Conservation (phyloP, 2,329 filamentous ascomycete genomes). For the Aspergillus sp. region DNA sequence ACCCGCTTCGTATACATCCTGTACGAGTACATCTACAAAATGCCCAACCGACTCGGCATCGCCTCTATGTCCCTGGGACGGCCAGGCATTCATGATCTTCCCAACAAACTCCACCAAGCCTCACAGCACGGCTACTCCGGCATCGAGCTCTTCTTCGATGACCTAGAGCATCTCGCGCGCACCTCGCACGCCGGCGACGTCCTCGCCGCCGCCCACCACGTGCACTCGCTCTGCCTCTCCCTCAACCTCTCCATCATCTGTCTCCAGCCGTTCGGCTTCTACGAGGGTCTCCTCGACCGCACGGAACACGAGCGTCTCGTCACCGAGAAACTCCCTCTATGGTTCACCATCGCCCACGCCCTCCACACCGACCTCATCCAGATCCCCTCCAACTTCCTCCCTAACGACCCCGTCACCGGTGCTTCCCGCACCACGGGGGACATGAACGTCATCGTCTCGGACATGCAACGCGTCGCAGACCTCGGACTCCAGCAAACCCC, state of each 20-base stretch:
- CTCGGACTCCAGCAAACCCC: slow-evolving; percentile 59
- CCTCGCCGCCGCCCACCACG: slow-evolving; percentile 30
- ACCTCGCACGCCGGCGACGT: slow-evolving; percentile 24
- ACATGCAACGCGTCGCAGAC: slow-evolving; percentile 66
- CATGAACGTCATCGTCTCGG: slow-evolving; percentile 57
- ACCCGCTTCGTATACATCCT: neutral
- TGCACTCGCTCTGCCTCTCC: slow-evolving; percentile 50
- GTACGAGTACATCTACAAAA: slow-evolving; percentile 8
- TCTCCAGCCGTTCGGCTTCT: slow-evolving; percentile 75
- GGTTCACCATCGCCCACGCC: slow-evolving; percentile 65
- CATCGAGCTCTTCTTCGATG: slow-evolving; percentile 40
- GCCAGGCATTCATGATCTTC: slow-evolving; percentile 67
- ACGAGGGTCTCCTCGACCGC: slow-evolving; percentile 70
- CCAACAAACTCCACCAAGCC: slow-evolving; percentile 68
- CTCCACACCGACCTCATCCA: slow-evolving; percentile 71
- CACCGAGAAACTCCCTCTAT: slow-evolving; percentile 61
- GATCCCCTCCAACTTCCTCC: slow-evolving; percentile 70
- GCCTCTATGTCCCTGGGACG: slow-evolving; percentile 76
- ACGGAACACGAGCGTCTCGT: slow-evolving; percentile 57
- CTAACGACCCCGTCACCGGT: slow-evolving; percentile 34
- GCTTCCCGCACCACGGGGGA: slow-evolving; percentile 48
- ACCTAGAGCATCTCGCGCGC: slow-evolving; percentile 31
- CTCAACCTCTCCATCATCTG: slow-evolving; percentile 45
- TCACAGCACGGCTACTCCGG: slow-evolving; percentile 40
- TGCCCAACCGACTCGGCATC: slow-evolving; percentile 57